These are phyloP conservation scores for Calonectria fujianensis DNA, from an alignment of 2,329 filamentous ascomycete species.

Conservation along the genomic window DNA sequence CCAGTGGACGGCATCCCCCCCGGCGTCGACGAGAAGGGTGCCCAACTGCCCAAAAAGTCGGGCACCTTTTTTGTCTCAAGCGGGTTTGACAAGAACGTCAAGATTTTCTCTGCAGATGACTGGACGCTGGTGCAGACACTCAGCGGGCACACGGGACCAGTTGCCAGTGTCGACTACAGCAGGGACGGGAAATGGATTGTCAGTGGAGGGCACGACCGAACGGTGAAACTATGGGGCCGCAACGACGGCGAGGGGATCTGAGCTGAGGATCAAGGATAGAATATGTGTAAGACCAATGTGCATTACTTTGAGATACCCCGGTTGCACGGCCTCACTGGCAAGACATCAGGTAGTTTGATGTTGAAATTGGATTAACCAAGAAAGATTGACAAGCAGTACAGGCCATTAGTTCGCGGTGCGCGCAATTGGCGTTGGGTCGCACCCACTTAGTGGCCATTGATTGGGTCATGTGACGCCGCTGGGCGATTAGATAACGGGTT, in stretches of 20 bases:
- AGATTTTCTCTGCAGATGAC: constrained; percentile 96
- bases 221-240: constrained; percentile 95
- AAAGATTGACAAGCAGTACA: not conserved
- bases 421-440: constrained; percentile 4
- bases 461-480: constrained; percentile 49
- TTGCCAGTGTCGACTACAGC: constrained; percentile 92
- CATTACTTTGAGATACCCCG: constrained; percentile 54
- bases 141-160: constrained; percentile 92
- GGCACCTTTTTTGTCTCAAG: constrained; percentile 93
- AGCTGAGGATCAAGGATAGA: constrained; percentile 54
- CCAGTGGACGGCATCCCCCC: constrained; percentile 77
- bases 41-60: constrained; percentile 84
- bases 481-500: constrained; percentile 54
- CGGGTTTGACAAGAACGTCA: constrained; percentile 96
- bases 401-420: constrained; percentile 5
- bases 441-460: constrained; percentile 35
- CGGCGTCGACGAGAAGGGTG: constrained; percentile 79
- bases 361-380: constrained; percentile 12
- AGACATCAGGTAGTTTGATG: constrained; percentile 20
- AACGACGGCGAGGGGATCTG: constrained; percentile 80
- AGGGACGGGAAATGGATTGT: constrained; percentile 93
- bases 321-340: constrained; percentile 41
- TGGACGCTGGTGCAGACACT: constrained; percentile 93
- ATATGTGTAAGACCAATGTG: constrained; percentile 43
- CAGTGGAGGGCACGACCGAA: constrained; percentile 94